Evolutionary conservation across 371 early-diverging fungal species (phyloP).

Genomic region (Mucor plumbeus): DNA sequence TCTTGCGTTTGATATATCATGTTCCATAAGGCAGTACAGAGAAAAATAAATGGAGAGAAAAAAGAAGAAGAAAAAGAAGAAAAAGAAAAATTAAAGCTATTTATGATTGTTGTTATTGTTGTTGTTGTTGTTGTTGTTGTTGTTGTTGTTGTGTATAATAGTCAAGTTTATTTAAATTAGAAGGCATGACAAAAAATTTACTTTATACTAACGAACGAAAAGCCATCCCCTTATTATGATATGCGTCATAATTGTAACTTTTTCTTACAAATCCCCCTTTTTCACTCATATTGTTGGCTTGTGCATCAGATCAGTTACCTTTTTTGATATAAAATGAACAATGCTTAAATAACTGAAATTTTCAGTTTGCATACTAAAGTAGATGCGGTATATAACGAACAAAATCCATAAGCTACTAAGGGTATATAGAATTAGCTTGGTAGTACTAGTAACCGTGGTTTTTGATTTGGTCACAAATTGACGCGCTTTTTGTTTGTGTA

Average conservation of each 20-base stretch:
- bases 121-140: background rate
- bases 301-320: constrained; percentile 6
- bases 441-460: background rate
- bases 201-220: constrained; percentile 14
- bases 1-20: constrained; percentile 11
- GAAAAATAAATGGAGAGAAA: background rate
- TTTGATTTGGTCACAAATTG: background rate
- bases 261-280: background rate
- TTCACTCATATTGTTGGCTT: background rate
- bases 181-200: background rate
- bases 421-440: background rate
- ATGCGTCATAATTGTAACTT: background rate
- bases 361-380: constrained; percentile 9
- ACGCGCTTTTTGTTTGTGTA: background rate
- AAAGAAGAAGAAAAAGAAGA: constrained; percentile 1
- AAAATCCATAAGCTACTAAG: constrained; percentile 13
- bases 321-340: constrained; percentile 27
- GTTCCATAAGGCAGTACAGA: background rate
- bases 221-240: background rate
- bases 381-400: constrained; percentile 20
- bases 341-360: constrained; percentile 23
- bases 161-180: background rate
- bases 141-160: background rate
- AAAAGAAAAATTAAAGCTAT: constrained; percentile 1
- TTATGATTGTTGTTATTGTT: background rate